These are phyloP conservation scores for Graphilbum fragrans DNA, from an alignment of 2,329 filamentous ascomycete genomes.

Conservation along the genomic window DNA sequence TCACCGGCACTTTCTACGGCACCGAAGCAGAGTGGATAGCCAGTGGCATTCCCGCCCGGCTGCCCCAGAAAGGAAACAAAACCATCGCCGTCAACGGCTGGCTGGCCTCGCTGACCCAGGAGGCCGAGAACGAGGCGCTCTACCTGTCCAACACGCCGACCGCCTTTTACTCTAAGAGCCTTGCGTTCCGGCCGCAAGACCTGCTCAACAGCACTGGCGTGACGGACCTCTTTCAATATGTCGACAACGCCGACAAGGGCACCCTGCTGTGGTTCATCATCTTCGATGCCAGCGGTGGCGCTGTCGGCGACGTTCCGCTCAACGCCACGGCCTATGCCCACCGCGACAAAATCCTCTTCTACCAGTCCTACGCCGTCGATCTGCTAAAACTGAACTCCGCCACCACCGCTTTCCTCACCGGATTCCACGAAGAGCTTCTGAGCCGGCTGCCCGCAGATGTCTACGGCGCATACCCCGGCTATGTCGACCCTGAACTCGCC, in stretches of 20 bases:
- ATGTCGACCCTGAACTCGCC: slow-evolving; percentile 40
- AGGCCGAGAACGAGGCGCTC: slow-evolving; percentile 35
- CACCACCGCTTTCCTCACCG: slow-evolving; percentile 37
- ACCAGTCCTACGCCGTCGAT: slow-evolving; percentile 48
- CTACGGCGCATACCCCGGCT: slow-evolving; percentile 48
- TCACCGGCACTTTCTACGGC: slow-evolving; percentile 51
- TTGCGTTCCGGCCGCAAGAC: slow-evolving; percentile 38
- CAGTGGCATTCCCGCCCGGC: slow-evolving; percentile 32
- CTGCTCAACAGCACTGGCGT: slow-evolving; percentile 32
- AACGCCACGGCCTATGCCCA: slow-evolving; percentile 51
- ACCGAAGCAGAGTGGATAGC: slow-evolving; percentile 41
- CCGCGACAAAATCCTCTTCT: slow-evolving; percentile 51
- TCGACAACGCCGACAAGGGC: slow-evolving; percentile 34
- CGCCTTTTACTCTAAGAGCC: slow-evolving; percentile 45
- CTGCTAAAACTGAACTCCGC: slow-evolving; percentile 29
- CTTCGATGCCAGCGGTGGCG: slow-evolving; percentile 50
- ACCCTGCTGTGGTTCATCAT: slow-evolving; percentile 48
- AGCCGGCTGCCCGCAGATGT: slow-evolving; percentile 20
- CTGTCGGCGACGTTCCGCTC: slow-evolving; percentile 39
- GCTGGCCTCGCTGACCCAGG: slow-evolving; percentile 43
- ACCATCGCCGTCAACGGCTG: slow-evolving; percentile 47
- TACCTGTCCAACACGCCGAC: slow-evolving; percentile 32
- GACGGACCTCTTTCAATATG: slow-evolving; percentile 37
- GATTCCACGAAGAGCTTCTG: slow-evolving; percentile 32
- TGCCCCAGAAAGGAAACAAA: slow-evolving; percentile 27